Base-by-base conservation (phyloP, 140 eudicot genomes). In the Bidens hawaiensis region DNA sequence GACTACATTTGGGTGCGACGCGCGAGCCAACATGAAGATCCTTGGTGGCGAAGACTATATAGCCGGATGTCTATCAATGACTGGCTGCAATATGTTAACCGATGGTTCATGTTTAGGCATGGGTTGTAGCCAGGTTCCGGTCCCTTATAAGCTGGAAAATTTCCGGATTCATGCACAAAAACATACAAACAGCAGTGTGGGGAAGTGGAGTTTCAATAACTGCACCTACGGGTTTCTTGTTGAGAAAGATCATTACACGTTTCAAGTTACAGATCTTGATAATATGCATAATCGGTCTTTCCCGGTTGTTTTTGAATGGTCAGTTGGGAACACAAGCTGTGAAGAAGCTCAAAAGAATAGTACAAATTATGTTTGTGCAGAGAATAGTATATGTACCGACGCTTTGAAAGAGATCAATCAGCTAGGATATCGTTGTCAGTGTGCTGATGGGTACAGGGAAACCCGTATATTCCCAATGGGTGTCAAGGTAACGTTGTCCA, bases 41-140 rank as follows among this genome's bases (percentile, higher is more conserved):
- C 3, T 3, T 59, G 9, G 10, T 3, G 50, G 70, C 1, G 69
- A 28, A 57, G 65, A 25, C 15, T 67, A 58, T 51, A 34, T 67
- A 18, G 26, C 28, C 3, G 64, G 79, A 11, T 49, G 69, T 49
- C 43, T 62, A 30, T 60, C 75, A 3, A 40, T 58, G 74, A 66
- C 67, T 2, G 52, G 47, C 4, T 66, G 79, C 40, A 31, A 53
- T 21, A 1, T 5, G 59, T 13, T 75, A 50, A 23, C 24, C 42
- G 43, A 19, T 1, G 56, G 71, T 27, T 52, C 62, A 5, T 75
- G 75, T 76, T 56, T 66, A 4, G 75, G 82, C 53, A 45, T 53
- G 71, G 82, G 82, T 38, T 77, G 82, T 45, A 72, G 82, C 68
- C 77, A 70, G 69, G 73, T 27, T 65, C 65, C 65, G 1, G 45